Evolutionary conservation across 768 basidiomycete genomes (phyloP).

Genomic region (Leccinum uliginosum): DNA sequence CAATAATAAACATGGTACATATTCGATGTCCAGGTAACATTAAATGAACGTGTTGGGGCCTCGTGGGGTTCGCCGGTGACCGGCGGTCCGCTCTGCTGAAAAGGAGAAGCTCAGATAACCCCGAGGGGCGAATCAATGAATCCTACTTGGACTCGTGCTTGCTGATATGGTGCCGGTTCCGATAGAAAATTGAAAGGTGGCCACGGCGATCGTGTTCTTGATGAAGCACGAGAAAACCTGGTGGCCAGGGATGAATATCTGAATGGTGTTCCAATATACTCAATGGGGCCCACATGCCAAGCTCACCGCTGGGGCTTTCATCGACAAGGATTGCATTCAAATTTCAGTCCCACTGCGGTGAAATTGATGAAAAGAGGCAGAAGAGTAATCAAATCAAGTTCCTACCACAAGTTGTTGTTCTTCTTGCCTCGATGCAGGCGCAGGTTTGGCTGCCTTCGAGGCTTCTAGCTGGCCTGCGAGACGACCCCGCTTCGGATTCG

Average conservation of each 20-base stretch:
- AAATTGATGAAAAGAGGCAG: conserved; percentile 28
- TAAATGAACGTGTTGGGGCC: conserved; percentile 32
- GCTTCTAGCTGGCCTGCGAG: conserved; percentile 42
- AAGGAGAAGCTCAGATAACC: conserved; percentile 24
- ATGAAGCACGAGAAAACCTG: conserved; percentile 34
- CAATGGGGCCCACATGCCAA: conserved; percentile 16
- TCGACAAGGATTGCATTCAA: conserved; percentile 21
- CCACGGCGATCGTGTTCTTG: conserved; percentile 28
- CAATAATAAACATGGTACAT: conserved; percentile 12
- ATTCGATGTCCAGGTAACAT: conserved; percentile 21
- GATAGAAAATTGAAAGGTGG: conserved; percentile 26
- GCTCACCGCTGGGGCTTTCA: conserved; percentile 21
- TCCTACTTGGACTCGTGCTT: conserved; percentile 17
- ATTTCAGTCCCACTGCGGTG: conserved; percentile 40
- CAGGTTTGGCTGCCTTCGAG: conserved; percentile 33
- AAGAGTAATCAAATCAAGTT: conserved; percentile 13
- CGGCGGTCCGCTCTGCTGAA: conserved; percentile 19
- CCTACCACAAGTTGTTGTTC: conserved; percentile 40
- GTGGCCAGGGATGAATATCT: conserved; percentile 26
- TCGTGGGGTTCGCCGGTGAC: conserved; percentile 26
- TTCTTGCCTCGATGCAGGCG: conserved; percentile 37
- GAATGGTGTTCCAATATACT: conserved; percentile 16
- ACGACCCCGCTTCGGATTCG: conserved; percentile 44
- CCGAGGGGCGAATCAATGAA: conserved; percentile 30
- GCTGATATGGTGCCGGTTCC: conserved; percentile 28